phyloP scores from a whole-genome alignment of 495 filamentous ascomycete species.

The Saxophila tyrrhenica region DNA sequence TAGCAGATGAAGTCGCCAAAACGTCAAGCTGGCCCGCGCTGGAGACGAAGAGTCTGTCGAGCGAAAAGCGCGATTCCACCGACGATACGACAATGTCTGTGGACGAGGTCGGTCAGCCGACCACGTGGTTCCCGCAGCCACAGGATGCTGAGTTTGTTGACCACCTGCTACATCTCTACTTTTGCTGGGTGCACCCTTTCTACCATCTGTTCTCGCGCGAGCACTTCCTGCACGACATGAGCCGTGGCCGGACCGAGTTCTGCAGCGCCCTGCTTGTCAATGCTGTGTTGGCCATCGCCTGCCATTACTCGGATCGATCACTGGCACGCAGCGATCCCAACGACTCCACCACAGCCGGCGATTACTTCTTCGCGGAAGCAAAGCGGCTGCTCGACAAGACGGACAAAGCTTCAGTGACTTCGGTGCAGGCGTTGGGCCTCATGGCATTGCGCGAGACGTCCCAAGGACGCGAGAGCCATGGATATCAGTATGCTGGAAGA shows the following conservation, averaged over 20 bases:
- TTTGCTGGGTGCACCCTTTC: slow-evolving; percentile 71
- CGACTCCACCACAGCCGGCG: slow-evolving; percentile 54
- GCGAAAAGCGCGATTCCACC: slow-evolving; percentile 2
- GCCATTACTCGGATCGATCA: slow-evolving; percentile 57
- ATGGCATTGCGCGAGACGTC: slow-evolving; percentile 41
- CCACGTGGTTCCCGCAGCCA: slow-evolving; percentile 51
- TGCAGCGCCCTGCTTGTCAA: slow-evolving; percentile 68
- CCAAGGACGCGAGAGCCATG: slow-evolving; percentile 43
- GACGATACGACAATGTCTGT: neutral
- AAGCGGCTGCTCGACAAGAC: slow-evolving; percentile 48
- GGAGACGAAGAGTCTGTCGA: neutral
- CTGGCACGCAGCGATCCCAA: slow-evolving; percentile 49
- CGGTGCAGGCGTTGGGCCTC: slow-evolving; percentile 65
- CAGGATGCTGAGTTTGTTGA: slow-evolving; percentile 44
- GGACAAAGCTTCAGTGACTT: slow-evolving; percentile 52
- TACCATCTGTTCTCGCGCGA: slow-evolving; percentile 61
- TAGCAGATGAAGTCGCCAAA: slow-evolving; percentile 12
- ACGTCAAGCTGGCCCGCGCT: neutral
- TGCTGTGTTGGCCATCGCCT: slow-evolving; percentile 59
- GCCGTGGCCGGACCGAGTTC: slow-evolving; percentile 42
- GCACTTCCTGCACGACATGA: slow-evolving; percentile 58
- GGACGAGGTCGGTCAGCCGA: neutral
- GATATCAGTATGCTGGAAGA: slow-evolving; percentile 54
- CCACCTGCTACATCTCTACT: slow-evolving; percentile 60
- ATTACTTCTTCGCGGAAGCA: slow-evolving; percentile 61